Base-by-base conservation (phyloP, 345 rosid species). In the Gossypium longicalyx region DNA sequence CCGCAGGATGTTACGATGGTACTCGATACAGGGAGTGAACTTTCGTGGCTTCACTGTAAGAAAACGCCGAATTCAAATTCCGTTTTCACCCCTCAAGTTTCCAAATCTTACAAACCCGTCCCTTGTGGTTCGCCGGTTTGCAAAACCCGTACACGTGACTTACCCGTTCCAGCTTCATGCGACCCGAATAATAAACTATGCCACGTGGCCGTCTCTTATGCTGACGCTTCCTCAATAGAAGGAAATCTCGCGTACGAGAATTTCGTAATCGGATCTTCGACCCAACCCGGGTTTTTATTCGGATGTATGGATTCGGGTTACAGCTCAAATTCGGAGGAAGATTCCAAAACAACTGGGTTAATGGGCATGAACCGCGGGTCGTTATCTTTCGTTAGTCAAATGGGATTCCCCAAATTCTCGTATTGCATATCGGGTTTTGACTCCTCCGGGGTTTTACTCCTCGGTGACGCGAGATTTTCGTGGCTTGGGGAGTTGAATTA, bases 351-450 rank as follows among this genome's bases (percentile, higher is more conserved):
- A 0, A 88, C 97, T 51, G 97, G 97, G 71, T 70, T 91, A 64
- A 88, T 91, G 89, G 97, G 97, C 1, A 87, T 91, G 97, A 91
- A 91, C 80, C 92, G 90, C 7, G 94, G 97, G 0, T 86, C 94
- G 1, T 79, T 91, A 70, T 91, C 97, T 2, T 89, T 91, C 15
- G 86, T 91, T 22, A 86, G 80, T 77, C 97, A 91, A 74, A 78
- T 88, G 81, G 87, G 90, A 51, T 83, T 84, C 53, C 79, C 87
- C 1, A 91, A 89, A 80, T 91, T 91, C 78, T 91, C 97, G 17
- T 91, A 89, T 27, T 91, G 97, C 80, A 91, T 91, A 58, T 91
- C 97, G 83, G 91, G 90, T 60, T 51, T 73, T 2, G 90, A 87
- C 77, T 89, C 93, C 49, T 76, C 90, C 27, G 97, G 97, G 12